A percentile compares a stretch with the other conserved stretches of the same genome.
Conservation (phyloP, 2,329 filamentous ascomycete genomes). For the Didymella keratinophila region DNA sequence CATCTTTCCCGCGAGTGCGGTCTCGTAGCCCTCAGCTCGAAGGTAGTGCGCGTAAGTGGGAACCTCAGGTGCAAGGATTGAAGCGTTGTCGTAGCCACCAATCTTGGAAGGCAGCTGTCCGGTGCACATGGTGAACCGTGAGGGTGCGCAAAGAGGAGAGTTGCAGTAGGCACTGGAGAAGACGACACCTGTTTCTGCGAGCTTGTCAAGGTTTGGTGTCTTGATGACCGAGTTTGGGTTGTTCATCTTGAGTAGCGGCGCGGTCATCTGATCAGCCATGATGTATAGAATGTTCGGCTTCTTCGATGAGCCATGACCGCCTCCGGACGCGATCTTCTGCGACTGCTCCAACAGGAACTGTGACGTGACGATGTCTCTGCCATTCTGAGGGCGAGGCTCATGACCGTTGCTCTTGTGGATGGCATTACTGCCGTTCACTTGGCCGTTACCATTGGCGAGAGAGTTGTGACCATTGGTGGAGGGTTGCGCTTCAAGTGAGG, state of each 20-base stretch:
- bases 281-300: slow-evolving; percentile 87
- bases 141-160: slow-evolving; percentile 89
- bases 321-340: slow-evolving; percentile 33
- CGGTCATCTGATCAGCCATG: slow-evolving; percentile 95
- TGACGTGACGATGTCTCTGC: slow-evolving; percentile 37
- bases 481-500: slow-evolving; percentile 36
- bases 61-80: slow-evolving; percentile 80
- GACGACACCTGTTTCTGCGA: slow-evolving; percentile 82
- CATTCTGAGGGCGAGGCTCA: slow-evolving; percentile 24
- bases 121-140: slow-evolving; percentile 92
- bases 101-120: slow-evolving; percentile 92
- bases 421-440: slow-evolving; percentile 27
- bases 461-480: slow-evolving; percentile 28
- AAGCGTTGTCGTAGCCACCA: slow-evolving; percentile 89
- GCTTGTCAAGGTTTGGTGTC: slow-evolving; percentile 85
- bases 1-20: slow-evolving; percentile 93
- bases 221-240: slow-evolving; percentile 88
- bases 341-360: slow-evolving; percentile 39
- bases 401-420: slow-evolving; percentile 20
- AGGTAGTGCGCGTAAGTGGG: slow-evolving; percentile 95
- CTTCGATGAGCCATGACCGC: slow-evolving; percentile 23
- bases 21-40: slow-evolving; percentile 84
- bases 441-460: slow-evolving; percentile 25
- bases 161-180: slow-evolving; percentile 96
- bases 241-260: slow-evolving; percentile 90